These are phyloP conservation scores for Irpex sp. DNA, from an alignment of 1,284 basidiomycete genomes.

Conservation along the genomic window DNA sequence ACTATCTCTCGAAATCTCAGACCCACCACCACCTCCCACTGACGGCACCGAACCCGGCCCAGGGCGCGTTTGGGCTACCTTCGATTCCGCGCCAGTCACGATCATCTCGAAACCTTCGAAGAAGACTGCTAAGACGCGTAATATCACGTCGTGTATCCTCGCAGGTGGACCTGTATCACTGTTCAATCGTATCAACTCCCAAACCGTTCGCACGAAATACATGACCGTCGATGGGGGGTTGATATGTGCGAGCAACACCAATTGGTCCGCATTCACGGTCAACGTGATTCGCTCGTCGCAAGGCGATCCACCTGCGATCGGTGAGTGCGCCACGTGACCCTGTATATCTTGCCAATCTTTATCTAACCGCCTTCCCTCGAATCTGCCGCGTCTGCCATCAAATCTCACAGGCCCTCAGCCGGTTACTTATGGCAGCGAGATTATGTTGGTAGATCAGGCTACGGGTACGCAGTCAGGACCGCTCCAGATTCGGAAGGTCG, in stretches of 20 bases:
- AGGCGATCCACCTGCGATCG: slow-evolving; percentile 38
- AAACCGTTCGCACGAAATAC: slow-evolving; percentile 96
- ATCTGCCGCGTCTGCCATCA: slow-evolving; percentile 8
- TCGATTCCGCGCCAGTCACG: slow-evolving; percentile 87
- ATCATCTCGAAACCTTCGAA: slow-evolving; percentile 98
- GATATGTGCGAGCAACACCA: slow-evolving; percentile 81
- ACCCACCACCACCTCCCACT: slow-evolving; percentile 52
- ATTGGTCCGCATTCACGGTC: slow-evolving; percentile 94
- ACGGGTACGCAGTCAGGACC: slow-evolving; percentile 86
- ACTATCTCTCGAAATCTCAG: slow-evolving; percentile 78
- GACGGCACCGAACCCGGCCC: slow-evolving; percentile 46
- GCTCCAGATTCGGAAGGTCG: slow-evolving; percentile 88
- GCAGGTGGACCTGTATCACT: slow-evolving; percentile 89
- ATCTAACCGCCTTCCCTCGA: background rate
- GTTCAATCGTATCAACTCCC: slow-evolving; percentile 95
- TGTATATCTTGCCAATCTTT: slow-evolving; percentile 25
- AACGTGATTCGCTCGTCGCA: slow-evolving; percentile 68
- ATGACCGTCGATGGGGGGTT: slow-evolving; percentile 85
- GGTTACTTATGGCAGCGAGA: slow-evolving; percentile 89
- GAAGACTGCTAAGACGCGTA: slow-evolving; percentile 94
- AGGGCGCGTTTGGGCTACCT: slow-evolving; percentile 83
- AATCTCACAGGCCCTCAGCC: slow-evolving; percentile 58
- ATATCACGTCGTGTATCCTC: slow-evolving; percentile 88
- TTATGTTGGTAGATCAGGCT: slow-evolving; percentile 80
- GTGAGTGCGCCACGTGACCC: slow-evolving; percentile 6